Conservation (phyloP, 2,329 filamentous ascomycete genomes). For the Fusarium sp. region DNA sequence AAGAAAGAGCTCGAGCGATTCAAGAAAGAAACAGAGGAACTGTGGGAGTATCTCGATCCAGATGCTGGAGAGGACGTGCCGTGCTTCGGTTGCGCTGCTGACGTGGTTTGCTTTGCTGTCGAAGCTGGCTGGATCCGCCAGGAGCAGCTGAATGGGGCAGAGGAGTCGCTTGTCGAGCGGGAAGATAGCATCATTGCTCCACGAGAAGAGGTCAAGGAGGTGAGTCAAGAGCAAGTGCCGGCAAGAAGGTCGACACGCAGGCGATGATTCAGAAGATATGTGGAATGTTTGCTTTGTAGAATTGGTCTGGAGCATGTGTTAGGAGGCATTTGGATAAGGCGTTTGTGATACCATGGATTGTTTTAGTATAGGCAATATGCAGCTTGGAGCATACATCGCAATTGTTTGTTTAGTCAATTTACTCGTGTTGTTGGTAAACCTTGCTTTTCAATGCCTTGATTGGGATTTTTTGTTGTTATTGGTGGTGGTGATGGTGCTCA, state of each 20-base stretch:
- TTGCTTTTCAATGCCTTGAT: slow-evolving; percentile 2
- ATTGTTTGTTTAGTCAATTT: background rate
- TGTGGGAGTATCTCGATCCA: slow-evolving; percentile 66
- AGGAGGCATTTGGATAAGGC: slow-evolving; percentile 15
- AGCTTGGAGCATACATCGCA: background rate
- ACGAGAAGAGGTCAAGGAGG: slow-evolving; percentile 42
- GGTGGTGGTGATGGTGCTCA: background rate
- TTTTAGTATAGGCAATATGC: background rate
- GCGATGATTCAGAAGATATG: slow-evolving; percentile 14
- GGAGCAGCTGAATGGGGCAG: slow-evolving; percentile 60
- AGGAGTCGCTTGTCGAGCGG: slow-evolving; percentile 51
- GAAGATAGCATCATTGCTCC: slow-evolving; percentile 57
- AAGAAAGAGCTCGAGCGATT: slow-evolving; percentile 60
- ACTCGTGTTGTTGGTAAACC: background rate
- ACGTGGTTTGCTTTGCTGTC: slow-evolving; percentile 67
- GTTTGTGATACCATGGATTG: slow-evolving; percentile 31
- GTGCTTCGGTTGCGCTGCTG: slow-evolving; percentile 65
- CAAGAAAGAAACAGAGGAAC: slow-evolving; percentile 60
- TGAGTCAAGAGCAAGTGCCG: slow-evolving; percentile 34
- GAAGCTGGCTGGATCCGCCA: slow-evolving; percentile 68
- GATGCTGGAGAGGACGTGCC: slow-evolving; percentile 59
- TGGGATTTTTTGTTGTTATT: slow-evolving; percentile 10
- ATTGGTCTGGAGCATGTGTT: slow-evolving; percentile 5
- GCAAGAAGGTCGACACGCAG: slow-evolving; percentile 44
- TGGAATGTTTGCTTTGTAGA: background rate